Percentiles rank a stretch among this genome's conserved stretches.
Conservation (phyloP, 73 alveolate species). For the Symbiodinium natans region DNA sequence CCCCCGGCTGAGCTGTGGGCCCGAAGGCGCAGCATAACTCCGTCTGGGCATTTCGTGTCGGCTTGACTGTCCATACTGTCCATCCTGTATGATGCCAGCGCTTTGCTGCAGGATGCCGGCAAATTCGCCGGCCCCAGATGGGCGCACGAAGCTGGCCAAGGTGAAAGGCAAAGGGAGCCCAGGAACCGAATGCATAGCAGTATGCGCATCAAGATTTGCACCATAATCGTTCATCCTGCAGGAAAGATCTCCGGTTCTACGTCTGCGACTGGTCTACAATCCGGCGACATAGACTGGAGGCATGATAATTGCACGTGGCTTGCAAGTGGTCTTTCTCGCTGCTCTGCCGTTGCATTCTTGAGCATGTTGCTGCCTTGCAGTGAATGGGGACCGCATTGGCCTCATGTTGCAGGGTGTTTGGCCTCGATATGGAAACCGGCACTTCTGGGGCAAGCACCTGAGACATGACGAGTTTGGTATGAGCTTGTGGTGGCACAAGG, state of each 20-base stretch:
- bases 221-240: too few relatives aligned
- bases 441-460: constrained; percentile 40
- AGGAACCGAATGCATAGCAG: not conserved
- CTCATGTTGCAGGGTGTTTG: constrained; percentile 38
- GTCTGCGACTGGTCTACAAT: constrained; percentile 80
- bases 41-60: too few relatives aligned
- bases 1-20: too few relatives aligned
- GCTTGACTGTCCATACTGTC: too few relatives aligned
- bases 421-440: constrained; percentile 87
- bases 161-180: constrained; percentile 79
- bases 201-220: too few relatives aligned
- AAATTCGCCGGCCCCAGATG: constrained; percentile 44
- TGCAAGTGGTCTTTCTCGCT: too few relatives aligned
- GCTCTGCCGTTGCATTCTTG: not conserved
- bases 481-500: not conserved
- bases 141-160: constrained; percentile 86
- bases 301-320: too few relatives aligned
- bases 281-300: constrained; percentile 91
- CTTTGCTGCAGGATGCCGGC: constrained; percentile 37
- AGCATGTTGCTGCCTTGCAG: not conserved
- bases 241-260: constrained; percentile 69
- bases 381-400: not conserved
- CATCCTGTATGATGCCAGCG: too few relatives aligned
- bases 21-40: too few relatives aligned
- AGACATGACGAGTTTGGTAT: not conserved